Conservation (phyloP, 2,329 filamentous ascomycete species). For the Fusarium fracticaudum region DNA sequence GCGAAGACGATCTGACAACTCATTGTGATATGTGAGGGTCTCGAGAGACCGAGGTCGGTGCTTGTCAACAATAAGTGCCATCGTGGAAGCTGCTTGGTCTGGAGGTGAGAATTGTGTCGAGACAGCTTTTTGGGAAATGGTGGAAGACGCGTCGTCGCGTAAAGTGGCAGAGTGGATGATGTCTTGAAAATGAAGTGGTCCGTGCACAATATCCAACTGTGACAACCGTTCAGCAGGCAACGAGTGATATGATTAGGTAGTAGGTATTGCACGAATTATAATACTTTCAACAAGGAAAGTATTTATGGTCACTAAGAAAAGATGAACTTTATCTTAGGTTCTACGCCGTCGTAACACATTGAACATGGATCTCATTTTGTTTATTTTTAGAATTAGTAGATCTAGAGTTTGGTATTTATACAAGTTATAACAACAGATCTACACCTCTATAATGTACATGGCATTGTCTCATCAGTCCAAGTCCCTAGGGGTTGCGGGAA, state of each 20-base stretch:
- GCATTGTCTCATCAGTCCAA: slow-evolving; percentile 13
- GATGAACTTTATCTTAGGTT: neutral
- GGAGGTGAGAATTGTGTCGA: slow-evolving; percentile 23
- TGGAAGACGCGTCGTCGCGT: slow-evolving; percentile 52
- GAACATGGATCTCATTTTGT: neutral
- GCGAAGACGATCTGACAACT: slow-evolving; percentile 86
- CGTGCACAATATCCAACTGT: slow-evolving; percentile 23
- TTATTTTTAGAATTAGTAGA: neutral
- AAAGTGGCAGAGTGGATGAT: slow-evolving; percentile 52
- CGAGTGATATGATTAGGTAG: neutral
- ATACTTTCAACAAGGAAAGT: neutral
- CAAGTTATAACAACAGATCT: slow-evolving; percentile 39
- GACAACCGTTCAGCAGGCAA: slow-evolving; percentile 29
- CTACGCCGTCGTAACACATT: neutral
- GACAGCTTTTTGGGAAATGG: slow-evolving; percentile 36
- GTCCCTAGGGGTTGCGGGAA: slow-evolving; percentile 41
- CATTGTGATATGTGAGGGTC: slow-evolving; percentile 83
- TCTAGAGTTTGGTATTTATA: slow-evolving; percentile 38
- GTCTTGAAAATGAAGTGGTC: slow-evolving; percentile 25
- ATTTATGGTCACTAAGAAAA: neutral
- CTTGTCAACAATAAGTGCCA: slow-evolving; percentile 78
- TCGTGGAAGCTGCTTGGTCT: slow-evolving; percentile 46
- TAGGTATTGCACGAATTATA: neutral
- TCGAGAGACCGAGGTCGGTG: slow-evolving; percentile 80
- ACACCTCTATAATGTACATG: slow-evolving; percentile 40